Base-by-base conservation (phyloP, 352 stramenopile species). In the Globisporangium uncinulatum region DNA sequence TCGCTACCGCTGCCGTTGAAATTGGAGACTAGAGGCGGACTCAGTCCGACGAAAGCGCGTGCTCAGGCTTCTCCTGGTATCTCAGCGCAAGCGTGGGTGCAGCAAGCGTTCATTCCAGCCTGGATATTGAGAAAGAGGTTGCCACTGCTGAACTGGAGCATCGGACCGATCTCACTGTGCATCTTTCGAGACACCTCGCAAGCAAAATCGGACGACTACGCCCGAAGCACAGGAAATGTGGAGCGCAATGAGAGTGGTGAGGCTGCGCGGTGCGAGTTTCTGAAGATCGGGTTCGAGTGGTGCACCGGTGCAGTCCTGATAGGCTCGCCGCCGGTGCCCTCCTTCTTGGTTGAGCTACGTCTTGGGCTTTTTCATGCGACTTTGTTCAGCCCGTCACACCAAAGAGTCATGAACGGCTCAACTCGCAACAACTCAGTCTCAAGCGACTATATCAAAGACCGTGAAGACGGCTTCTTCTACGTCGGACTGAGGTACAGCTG, bases 401-500 rank as follows among this genome's bases (percentile, higher is more conserved):
- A 48, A 37, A 43, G 47, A 11, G 47, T 41, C 11, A 53, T 46
- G 21, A 41, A 56, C 34, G 24, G 4, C 20, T 50, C 34, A 48
- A 57, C 39, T 32, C 65, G 67, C 15, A 72, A 69, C 58, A 88
- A 82, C 41, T 74, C 66, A 57, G 74, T 89, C 39, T 70, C 70
- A 29, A 84, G 66, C 42, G 74, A 86, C 44, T 87, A 87, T 63
- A 92, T 90, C 34, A 71, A 69, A 15, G 71, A 83, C 29, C 68
- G 65, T 0, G 68, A 71, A 54, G 80, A 92, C 51, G 79, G 82
- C 10, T 92, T 85, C 48, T 62, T 90, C 14, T 92, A 90, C 57
- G 21, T 87, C 42, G 82, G 82, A 5, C 46, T 90, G 39, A 87
- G 78, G 49, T 90, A 89, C 61, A 79, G 77, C 31, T 64, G 63